Base-by-base conservation (phyloP, 1,139 yeast species). In the Taphrina confusa region DNA sequence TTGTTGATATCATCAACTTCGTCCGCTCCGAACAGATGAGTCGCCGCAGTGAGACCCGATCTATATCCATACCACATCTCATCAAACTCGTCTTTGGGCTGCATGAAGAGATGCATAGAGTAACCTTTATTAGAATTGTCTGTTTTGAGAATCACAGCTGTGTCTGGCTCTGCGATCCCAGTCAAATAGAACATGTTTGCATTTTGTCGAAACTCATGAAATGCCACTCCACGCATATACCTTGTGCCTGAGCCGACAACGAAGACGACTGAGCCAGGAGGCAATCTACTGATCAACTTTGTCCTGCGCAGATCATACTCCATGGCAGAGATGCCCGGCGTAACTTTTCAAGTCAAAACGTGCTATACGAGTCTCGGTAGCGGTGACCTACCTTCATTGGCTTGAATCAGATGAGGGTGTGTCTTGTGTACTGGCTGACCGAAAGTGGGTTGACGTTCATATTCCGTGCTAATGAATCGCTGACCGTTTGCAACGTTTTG, bases 21-120 rank as follows among this genome's bases (percentile, higher is more conserved):
- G 71, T 90, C 97, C 2, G 96, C 96, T 71, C 91, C 92, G 75
- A 92, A 92, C 54, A 84, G 80, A 55, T 88, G 91, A 58, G 74
- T 75, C 0, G 87, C 96, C 11, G 95, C 96, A 54, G 83, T 82
- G 5, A 85, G 78, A 1, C 99, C 99, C 39, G 95, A 85, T 67
- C 95, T 80, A 44, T 82, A 84, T 8, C 99, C 99, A 68, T 91
- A 97, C 99, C 99, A 92, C 65, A 85, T 81, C 72, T 92, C 98
- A 30, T 81, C 82, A 52, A 76, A 76, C 4, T 82, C 80, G 70
- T 91, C 85, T 68, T 84, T 84, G n/a, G 88, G 89, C 1, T 92
- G 96, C 4, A 91, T 96, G 60, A 90, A 75, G 85, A 94, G 81
- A 68, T 87, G 94, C 61, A 87, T 80, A 1, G 71, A 36, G 45